A percentile compares a stretch with the other conserved stretches of the same genome.
phyloP scores from a whole-genome alignment of 768 basidiomycete species.

The Clitopilus hobsonii region DNA sequence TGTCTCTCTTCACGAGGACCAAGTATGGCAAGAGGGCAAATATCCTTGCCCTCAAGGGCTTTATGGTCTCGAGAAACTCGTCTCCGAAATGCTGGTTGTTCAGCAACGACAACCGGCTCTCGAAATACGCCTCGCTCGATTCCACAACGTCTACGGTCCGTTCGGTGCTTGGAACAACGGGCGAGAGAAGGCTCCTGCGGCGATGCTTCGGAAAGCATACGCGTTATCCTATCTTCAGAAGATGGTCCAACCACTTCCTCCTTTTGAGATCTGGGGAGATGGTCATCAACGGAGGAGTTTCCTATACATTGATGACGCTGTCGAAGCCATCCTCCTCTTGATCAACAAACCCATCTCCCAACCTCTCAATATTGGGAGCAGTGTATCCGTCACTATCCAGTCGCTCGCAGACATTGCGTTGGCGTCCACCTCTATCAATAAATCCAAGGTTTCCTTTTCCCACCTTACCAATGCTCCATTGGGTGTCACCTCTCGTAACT shows the following conservation, averaged over 20 bases:
- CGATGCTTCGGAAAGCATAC: slow-evolving; percentile 47
- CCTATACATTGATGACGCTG: slow-evolving; percentile 49
- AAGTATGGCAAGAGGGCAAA: slow-evolving; percentile 34
- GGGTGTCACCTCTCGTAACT: slow-evolving; percentile 49
- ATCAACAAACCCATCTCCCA: slow-evolving; percentile 20
- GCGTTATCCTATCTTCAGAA: slow-evolving; percentile 23
- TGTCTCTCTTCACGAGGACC: slow-evolving; percentile 40
- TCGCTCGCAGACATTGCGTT: not conserved
- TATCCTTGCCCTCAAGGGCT: slow-evolving; percentile 46
- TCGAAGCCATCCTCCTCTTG: slow-evolving; percentile 43
- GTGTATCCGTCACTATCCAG: not conserved
- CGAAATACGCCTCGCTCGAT: slow-evolving; percentile 42
- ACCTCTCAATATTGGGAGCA: not conserved
- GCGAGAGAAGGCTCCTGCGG: slow-evolving; percentile 55
- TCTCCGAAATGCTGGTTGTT: slow-evolving; percentile 42
- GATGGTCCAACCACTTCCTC: not conserved
- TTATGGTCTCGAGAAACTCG: slow-evolving; percentile 57
- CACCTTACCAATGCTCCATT: slow-evolving; percentile 26
- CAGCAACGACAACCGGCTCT: slow-evolving; percentile 24
- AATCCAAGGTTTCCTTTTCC: slow-evolving; percentile 20
- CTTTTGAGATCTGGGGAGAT: slow-evolving; percentile 55
- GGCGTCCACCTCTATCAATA: slow-evolving; percentile 12
- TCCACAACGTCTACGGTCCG: slow-evolving; percentile 59
- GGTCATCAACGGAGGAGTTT: slow-evolving; percentile 52
- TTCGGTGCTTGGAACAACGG: slow-evolving; percentile 49